phyloP scores from a whole-genome alignment of 306 rosid genomes.

The Neltuma alba region DNA sequence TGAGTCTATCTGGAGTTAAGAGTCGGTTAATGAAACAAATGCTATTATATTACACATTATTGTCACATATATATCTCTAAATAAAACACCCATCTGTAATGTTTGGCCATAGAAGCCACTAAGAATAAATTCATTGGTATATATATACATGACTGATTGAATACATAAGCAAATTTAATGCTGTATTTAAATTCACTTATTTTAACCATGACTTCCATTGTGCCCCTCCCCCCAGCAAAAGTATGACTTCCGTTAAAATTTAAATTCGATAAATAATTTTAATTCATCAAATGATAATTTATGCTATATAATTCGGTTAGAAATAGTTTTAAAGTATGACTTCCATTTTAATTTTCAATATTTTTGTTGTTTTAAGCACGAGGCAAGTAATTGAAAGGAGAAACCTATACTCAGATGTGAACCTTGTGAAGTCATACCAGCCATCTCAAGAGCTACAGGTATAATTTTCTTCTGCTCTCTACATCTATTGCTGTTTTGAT shows the following conservation, averaged over 20 bases:
- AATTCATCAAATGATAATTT: no score
- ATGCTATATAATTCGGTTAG: no score
- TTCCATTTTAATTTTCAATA: not conserved
- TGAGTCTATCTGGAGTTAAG: not conserved
- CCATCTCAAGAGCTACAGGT: slow-evolving; percentile 10
- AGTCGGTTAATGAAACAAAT: not conserved
- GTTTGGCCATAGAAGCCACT: not conserved
- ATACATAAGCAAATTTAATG: no score
- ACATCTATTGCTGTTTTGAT: not conserved
- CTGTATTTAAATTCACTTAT: no score
- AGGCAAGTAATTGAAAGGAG: not conserved
- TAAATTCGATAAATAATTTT: no score
- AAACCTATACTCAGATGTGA: not conserved
- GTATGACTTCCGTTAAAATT: no score
- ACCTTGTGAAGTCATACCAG: not conserved
- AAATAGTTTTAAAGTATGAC: no score
- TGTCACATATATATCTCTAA: not conserved
- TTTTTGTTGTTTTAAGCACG: not conserved
- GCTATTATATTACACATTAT: not conserved
- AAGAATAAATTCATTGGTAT: not conserved
- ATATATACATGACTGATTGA: no score
- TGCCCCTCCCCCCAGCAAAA: no score
- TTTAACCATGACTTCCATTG: no score
- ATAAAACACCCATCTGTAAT: not conserved
- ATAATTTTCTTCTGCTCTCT: not conserved